A percentile compares a stretch with the other conserved stretches of the same genome.
Evolutionary conservation across 2,329 filamentous ascomycete genomes (phyloP).

Genomic region (Karstenula rhodostoma): DNA sequence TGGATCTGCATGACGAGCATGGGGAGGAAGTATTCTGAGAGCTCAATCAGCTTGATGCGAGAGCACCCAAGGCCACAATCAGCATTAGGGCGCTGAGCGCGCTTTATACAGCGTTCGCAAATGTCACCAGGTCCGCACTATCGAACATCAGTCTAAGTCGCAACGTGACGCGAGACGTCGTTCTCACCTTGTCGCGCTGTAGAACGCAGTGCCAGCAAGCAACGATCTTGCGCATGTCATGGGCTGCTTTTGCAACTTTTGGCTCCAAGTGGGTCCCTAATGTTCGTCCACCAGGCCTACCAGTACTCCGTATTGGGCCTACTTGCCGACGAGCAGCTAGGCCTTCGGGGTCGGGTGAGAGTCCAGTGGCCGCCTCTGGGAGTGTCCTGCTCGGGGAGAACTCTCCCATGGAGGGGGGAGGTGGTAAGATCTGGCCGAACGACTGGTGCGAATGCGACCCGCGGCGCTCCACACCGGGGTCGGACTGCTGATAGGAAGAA

Average conservation of each 20-base stretch:
- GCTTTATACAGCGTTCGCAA: conserved; percentile 52
- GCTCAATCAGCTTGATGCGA: conserved; percentile 56
- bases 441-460: conserved; percentile 26
- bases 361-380: conserved; percentile 30
- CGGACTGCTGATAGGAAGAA: conserved; percentile 37
- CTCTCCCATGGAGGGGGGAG: conserved; percentile 17
- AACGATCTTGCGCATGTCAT: conserved; percentile 56
- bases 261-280: conserved; percentile 49
- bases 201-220: conserved; percentile 60
- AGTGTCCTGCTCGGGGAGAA: conserved; percentile 23
- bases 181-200: conserved; percentile 55
- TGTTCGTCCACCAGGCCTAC: conserved; percentile 48
- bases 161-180: conserved; percentile 12
- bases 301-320: conserved; percentile 29
- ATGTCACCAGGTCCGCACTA: conserved; percentile 50
- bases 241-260: conserved; percentile 51
- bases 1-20: conserved; percentile 52
- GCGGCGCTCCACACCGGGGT: conserved; percentile 30
- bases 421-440: conserved; percentile 16
- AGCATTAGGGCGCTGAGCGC: conserved; percentile 48
- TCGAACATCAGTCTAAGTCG: conserved; percentile 18
- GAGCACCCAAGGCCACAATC: conserved; percentile 55
- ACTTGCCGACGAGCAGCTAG: conserved; percentile 20
- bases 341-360: conserved; percentile 38
- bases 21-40: conserved; percentile 55